Conservation (phyloP, 345 rosid genomes). For the Euphorbia pulcherrima region DNA sequence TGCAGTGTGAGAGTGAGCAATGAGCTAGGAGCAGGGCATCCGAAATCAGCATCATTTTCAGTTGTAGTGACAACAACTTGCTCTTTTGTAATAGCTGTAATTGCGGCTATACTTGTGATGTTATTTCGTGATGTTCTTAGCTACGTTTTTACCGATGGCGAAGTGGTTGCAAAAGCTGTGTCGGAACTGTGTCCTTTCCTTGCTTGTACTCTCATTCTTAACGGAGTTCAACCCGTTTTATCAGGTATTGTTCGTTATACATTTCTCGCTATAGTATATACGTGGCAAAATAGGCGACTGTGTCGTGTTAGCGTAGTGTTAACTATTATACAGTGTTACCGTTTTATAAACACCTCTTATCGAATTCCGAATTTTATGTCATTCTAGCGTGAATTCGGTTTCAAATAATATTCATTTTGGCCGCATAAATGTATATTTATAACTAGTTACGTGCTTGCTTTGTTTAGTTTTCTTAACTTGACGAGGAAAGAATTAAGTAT, state of each 20-base stretch:
- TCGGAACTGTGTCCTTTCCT: slow-evolving; percentile 50
- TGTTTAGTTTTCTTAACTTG: too few species aligned
- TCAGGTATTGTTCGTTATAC: slow-evolving; percentile 39
- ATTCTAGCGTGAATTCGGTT: too few species aligned
- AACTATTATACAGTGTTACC: too few species aligned
- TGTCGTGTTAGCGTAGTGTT: too few species aligned
- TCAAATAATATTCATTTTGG: too few species aligned
- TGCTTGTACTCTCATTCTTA: slow-evolving; percentile 49
- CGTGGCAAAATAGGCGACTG: too few species aligned
- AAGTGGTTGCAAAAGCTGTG: slow-evolving; percentile 46
- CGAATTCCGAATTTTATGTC: too few species aligned
- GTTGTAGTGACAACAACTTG: slow-evolving; percentile 35
- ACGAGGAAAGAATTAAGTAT: too few species aligned
- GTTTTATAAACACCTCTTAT: too few species aligned
- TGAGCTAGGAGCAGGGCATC: slow-evolving; percentile 70
- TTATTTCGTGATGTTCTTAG: slow-evolving; percentile 46
- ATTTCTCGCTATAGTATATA: not conserved
- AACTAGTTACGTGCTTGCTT: too few species aligned
- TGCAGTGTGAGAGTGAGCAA: slow-evolving; percentile 66
- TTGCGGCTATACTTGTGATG: slow-evolving; percentile 40
- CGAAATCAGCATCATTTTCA: slow-evolving; percentile 57
- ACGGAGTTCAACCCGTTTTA: slow-evolving; percentile 57
- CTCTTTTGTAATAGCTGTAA: slow-evolving; percentile 42
- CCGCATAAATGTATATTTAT: too few species aligned
- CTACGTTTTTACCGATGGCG: slow-evolving; percentile 56